A percentile compares a stretch with the other conserved stretches of the same genome.
Evolutionary conservation across 495 filamentous ascomycete species (phyloP).

Genomic region (Penicillium herquei): DNA sequence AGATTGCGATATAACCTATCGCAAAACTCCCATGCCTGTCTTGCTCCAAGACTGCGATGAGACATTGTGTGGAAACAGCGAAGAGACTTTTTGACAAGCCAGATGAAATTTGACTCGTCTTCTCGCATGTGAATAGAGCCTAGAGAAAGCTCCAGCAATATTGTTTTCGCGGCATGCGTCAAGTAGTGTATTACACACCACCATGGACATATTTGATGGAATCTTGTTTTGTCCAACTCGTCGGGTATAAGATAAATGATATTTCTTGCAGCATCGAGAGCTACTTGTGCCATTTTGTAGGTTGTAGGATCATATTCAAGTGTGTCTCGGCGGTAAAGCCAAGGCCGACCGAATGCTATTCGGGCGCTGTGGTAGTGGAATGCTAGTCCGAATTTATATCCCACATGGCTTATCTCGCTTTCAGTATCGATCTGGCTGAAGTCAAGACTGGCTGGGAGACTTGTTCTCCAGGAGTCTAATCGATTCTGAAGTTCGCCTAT

Average conservation of each 20-base stretch:
- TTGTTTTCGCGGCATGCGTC: background rate
- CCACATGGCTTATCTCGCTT: constrained; percentile 18
- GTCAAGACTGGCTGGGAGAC: background rate
- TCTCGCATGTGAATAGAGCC: background rate
- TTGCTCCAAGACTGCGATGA: background rate
- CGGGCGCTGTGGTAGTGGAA: constrained; percentile 55
- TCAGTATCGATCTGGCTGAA: background rate
- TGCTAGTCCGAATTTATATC: constrained; percentile 27
- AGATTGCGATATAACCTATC: background rate
- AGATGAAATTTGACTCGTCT: background rate
- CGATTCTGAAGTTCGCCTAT: background rate
- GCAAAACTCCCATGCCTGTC: background rate
- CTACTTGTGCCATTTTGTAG: background rate
- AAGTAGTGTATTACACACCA: background rate
- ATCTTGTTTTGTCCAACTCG: background rate
- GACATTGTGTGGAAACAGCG: background rate
- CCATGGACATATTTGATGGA: background rate
- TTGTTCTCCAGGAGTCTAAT: background rate
- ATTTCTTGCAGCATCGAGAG: background rate
- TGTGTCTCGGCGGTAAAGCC: constrained; percentile 54
- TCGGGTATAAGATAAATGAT: background rate
- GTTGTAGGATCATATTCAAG: constrained; percentile 3
- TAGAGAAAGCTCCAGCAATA: background rate
- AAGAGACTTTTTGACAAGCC: background rate
- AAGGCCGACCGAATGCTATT: constrained; percentile 58